Evolutionary conservation across 306 rosid species (phyloP).

Genomic region (Fagus crenata): DNA sequence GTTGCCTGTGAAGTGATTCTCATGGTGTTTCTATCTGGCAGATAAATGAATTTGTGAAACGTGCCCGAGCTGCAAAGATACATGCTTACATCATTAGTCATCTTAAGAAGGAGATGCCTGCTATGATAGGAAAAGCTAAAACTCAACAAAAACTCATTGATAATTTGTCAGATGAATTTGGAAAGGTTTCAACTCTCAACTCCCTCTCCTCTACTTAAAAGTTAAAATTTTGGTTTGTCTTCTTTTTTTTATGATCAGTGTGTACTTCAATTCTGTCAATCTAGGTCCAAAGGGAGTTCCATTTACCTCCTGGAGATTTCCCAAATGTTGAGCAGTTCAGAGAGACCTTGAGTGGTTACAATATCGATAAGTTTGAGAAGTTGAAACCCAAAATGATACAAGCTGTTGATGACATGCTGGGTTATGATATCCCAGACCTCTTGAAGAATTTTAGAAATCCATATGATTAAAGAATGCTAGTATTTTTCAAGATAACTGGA

Average conservation of each 20-base stretch:
- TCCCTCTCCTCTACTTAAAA: background rate
- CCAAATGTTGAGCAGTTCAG: slow-evolving; percentile 72
- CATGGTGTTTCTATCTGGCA: slow-evolving; percentile 23
- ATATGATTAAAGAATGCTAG: slow-evolving; percentile 42
- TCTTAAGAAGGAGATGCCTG: slow-evolving; percentile 85
- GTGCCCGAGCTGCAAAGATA: slow-evolving; percentile 86
- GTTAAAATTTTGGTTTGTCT: background rate
- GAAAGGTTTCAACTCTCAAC: slow-evolving; percentile 54
- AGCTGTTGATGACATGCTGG: slow-evolving; percentile 90
- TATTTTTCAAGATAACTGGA: background rate
- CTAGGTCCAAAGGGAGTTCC: slow-evolving; percentile 84
- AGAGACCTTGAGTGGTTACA: slow-evolving; percentile 64
- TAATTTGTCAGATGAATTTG: slow-evolving; percentile 70
- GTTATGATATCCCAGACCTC: slow-evolving; percentile 83
- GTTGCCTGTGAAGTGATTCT: background rate
- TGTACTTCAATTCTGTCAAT: slow-evolving; percentile 7
- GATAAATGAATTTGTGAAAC: slow-evolving; percentile 96
- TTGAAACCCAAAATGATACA: slow-evolving; percentile 74
- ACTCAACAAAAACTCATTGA: slow-evolving; percentile 74
- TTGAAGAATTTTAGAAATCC: slow-evolving; percentile 79
- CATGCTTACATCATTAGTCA: slow-evolving; percentile 93
- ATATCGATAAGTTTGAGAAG: slow-evolving; percentile 79
- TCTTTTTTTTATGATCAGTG: background rate
- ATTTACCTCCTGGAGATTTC: slow-evolving; percentile 89
- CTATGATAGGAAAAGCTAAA: slow-evolving; percentile 86